These are phyloP conservation scores for Trichomonas tenax DNA, from an alignment of 208 protist species.

Conservation along the genomic window DNA sequence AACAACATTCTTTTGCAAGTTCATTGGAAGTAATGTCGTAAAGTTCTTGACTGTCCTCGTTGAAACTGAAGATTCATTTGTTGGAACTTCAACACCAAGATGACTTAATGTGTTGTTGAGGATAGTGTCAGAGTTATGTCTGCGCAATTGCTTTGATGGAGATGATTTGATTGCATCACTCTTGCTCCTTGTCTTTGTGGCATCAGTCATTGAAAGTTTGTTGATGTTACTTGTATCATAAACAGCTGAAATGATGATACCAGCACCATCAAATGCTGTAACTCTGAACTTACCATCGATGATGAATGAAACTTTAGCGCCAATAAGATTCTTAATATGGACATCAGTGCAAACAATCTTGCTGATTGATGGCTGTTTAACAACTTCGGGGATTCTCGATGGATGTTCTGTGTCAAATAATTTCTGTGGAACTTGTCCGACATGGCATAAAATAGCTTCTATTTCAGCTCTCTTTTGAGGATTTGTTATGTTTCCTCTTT, in stretches of 20 bases:
- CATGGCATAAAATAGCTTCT: slow-evolving; percentile 1
- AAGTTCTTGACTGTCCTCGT: background rate
- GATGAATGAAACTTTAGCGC: background rate
- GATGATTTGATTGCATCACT: background rate
- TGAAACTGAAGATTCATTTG: background rate
- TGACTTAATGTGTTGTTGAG: background rate
- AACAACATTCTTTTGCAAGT: background rate
- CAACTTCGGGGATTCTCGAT: background rate
- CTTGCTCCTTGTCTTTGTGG: background rate
- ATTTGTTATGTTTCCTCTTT: background rate
- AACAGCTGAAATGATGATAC: background rate
- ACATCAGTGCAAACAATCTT: background rate
- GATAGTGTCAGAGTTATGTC: background rate
- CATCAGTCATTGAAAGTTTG: background rate
- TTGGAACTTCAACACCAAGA: background rate
- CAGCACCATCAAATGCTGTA: background rate
- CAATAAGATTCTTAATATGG: background rate
- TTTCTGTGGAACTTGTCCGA: background rate
- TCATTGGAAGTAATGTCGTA: background rate
- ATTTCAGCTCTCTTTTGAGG: background rate
- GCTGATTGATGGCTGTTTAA: background rate
- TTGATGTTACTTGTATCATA: background rate
- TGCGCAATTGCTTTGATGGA: background rate
- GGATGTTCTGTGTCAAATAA: background rate
- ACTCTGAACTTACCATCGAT: background rate